Evolutionary conservation across 306 rosid species (phyloP).

Genomic region (Trifolium fragiferum): DNA sequence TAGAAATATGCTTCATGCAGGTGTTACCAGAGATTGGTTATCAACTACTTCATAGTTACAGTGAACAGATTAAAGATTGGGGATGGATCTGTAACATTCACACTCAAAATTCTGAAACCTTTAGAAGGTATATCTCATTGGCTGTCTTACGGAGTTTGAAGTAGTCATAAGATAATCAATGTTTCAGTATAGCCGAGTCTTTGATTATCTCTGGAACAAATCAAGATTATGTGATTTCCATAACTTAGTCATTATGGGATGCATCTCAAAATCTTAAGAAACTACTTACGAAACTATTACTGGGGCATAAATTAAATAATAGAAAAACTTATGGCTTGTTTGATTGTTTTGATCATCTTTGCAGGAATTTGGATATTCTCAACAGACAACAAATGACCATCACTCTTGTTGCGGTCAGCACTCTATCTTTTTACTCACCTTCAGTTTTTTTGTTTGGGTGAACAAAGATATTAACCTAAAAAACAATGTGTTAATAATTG

Average conservation of each 20-base stretch:
- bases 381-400: slow-evolving; percentile 58
- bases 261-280: slow-evolving; percentile 16
- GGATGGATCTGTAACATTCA: slow-evolving; percentile 93
- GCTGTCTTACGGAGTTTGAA: slow-evolving; percentile 25
- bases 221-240: slow-evolving; percentile 31
- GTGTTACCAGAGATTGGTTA: slow-evolving; percentile 81
- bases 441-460: slow-evolving; percentile 16
- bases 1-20: slow-evolving; percentile 51
- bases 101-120: slow-evolving; percentile 66
- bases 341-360: slow-evolving; percentile 38
- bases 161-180: slow-evolving; percentile 23
- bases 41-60: slow-evolving; percentile 77
- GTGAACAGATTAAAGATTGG: slow-evolving; percentile 75
- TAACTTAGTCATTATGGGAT: slow-evolving; percentile 1
- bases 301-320: slow-evolving; percentile 32
- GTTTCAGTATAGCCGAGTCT: slow-evolving; percentile 5
- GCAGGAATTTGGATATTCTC: slow-evolving; percentile 84
- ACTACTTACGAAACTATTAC: slow-evolving; percentile 17
- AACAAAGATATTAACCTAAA: slow-evolving; percentile 8
- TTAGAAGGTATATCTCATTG: slow-evolving; percentile 58
- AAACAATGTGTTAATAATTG: not conserved
- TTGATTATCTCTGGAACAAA: slow-evolving; percentile 24
- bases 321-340: slow-evolving; percentile 21
- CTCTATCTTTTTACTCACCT: slow-evolving; percentile 5
- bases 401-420: slow-evolving; percentile 72